Evolutionary conservation across 768 basidiomycete species (phyloP).

Genomic region (Lentinula edodes): DNA sequence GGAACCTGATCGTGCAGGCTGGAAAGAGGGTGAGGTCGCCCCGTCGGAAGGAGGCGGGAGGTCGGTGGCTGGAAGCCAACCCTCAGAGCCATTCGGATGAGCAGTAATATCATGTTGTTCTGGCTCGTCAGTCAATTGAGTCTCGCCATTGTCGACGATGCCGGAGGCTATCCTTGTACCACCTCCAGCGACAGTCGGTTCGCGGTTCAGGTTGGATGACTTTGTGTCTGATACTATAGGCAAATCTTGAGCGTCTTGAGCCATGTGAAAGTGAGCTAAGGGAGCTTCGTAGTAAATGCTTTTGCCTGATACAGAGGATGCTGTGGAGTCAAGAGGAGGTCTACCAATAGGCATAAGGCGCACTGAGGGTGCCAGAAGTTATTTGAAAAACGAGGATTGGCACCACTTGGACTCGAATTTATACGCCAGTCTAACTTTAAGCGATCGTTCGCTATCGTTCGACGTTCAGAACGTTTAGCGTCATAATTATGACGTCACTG

Average conservation of each 20-base stretch:
- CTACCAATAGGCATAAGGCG: background rate
- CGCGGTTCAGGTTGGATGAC: background rate
- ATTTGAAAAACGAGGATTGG: background rate
- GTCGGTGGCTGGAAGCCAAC: slow-evolving; percentile 7
- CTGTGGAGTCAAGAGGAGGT: background rate
- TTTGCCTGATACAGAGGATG: background rate
- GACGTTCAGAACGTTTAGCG: too few relatives aligned
- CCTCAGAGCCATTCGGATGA: slow-evolving; percentile 6
- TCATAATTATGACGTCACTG: background rate
- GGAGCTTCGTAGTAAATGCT: slow-evolving; percentile 4
- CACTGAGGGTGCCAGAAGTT: too few relatives aligned
- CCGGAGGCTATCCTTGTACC: background rate
- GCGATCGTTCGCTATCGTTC: background rate
- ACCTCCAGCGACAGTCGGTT: slow-evolving; percentile 2
- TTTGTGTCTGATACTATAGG: background rate
- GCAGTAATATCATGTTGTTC: background rate
- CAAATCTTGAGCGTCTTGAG: background rate
- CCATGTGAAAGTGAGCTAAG: slow-evolving; percentile 1
- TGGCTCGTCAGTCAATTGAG: background rate
- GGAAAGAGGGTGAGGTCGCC: background rate
- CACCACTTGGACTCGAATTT: background rate
- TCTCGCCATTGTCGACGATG: background rate
- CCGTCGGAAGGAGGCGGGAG: background rate
- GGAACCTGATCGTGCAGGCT: background rate
- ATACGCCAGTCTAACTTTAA: background rate